Base-by-base conservation (phyloP, 2,329 filamentous ascomycete genomes). In the Onygena corvina region DNA sequence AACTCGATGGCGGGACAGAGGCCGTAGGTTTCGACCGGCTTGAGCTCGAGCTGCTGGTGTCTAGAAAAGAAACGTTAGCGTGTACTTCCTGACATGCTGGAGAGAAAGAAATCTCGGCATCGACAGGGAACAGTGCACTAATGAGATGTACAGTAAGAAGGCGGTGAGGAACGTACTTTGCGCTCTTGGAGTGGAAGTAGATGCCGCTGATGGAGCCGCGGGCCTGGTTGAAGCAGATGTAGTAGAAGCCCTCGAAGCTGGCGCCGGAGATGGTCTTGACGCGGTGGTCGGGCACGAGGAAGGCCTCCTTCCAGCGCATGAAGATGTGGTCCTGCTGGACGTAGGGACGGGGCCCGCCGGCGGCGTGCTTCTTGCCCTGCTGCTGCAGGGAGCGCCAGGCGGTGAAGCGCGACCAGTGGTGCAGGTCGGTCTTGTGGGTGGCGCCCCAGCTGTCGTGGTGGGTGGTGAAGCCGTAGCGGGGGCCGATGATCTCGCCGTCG, bases 231-330 rank as follows among this genome's bases (percentile, higher is more conserved):
- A 96, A 96, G 70, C 89, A 95, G 57, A 98, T 96, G 62, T 98
- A 98, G 65, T 96, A 98, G 64, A 98, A 98, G 0, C 92, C 92
- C 63, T 98, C 92, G 53, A 96, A 98, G 61, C 90, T 96, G 5
- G 92, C 92, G 14, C 92, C 92, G 29, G 81, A 85, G 53, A 98
- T 94, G 8, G 86, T 93, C 53, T 83, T 79, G 16, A 96, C 88
- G 12, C 86, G 79, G 64, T 98, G 92, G 61, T 98, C 89, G 1
- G 92, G 92, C 0, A 98, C 92, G 0, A 98, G 73, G 60, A 98
- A 98, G 60, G 94, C 88, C 63, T 98, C 92, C 67, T 98, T 98
- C 92, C 92, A 98, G 53, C 92, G 81, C 92, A 98, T 98, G 62
- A 95, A 98, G 27, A 98, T 82, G 64, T 93, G 82, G 58, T 95